Evolutionary conservation across 139 green algal species (phyloP).

Genomic region (Picochlorum costavermella): DNA sequence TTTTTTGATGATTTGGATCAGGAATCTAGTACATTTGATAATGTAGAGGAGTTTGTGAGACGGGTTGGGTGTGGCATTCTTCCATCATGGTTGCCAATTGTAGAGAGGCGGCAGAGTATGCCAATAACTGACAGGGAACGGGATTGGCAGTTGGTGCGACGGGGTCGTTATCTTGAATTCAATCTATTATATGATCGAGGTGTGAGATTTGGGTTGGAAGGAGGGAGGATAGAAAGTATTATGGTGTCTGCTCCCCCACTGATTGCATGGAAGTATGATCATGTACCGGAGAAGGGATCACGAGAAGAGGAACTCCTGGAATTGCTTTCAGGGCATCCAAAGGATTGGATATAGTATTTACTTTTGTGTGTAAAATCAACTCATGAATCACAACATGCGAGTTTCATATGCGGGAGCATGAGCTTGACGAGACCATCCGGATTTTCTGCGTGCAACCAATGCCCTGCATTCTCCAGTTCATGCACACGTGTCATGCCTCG

Average conservation of each 20-base stretch:
- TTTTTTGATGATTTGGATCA: constrained; percentile 93
- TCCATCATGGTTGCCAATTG: constrained; percentile 68
- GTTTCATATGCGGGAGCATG: constrained; percentile 16
- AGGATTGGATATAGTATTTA: neutral
- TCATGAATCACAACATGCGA: neutral
- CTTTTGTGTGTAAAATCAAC: too few relatives aligned
- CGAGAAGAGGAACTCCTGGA: constrained; percentile 53
- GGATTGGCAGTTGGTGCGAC: constrained; percentile 83
- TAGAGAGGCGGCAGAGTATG: constrained; percentile 18
- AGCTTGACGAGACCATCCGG: constrained; percentile 46
- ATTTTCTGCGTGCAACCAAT: constrained; percentile 77
- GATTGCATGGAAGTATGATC: constrained; percentile 79
- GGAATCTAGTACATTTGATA: constrained; percentile 22
- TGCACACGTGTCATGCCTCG: constrained; percentile 19
- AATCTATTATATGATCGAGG: constrained; percentile 96
- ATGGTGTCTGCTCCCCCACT: constrained; percentile 92
- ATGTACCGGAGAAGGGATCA: constrained; percentile 42
- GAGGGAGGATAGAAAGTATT: constrained; percentile 83
- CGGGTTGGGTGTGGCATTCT: constrained; percentile 61
- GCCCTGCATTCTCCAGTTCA: constrained; percentile 51
- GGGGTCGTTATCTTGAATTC: constrained; percentile 93
- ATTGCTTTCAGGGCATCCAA: constrained; percentile 49
- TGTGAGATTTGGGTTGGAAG: constrained; percentile 77
- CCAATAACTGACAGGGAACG: constrained; percentile 61
- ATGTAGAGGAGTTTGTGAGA: constrained; percentile 45